phyloP scores from a whole-genome alignment of 2,329 filamentous ascomycete species.

The Epichloe gansuensis region DNA sequence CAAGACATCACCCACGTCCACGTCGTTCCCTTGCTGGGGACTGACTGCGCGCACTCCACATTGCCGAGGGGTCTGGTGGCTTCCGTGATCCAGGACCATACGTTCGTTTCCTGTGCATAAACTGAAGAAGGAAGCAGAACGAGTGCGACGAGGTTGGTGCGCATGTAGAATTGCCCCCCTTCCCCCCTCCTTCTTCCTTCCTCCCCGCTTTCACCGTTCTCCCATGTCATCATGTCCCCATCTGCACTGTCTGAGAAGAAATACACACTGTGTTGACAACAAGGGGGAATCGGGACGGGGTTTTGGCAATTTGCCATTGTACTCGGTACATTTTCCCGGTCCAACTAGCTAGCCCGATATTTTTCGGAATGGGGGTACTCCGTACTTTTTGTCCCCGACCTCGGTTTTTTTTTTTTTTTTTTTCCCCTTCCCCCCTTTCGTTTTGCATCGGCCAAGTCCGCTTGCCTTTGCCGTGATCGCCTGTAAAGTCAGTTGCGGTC shows the following conservation, averaged over 20 bases:
- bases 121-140: not conserved
- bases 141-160: not conserved
- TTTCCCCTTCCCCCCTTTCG: not conserved
- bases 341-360: not conserved
- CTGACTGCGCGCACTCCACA: constrained; percentile 1
- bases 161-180: not conserved
- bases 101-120: not conserved
- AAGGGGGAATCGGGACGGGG: not conserved
- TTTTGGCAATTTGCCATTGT: not conserved
- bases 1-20: not conserved
- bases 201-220: not conserved
- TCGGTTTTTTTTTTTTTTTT: not conserved
- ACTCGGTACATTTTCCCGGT: not conserved
- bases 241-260: not conserved
- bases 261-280: not conserved
- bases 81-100: not conserved
- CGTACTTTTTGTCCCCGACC: not conserved
- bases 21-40: not conserved
- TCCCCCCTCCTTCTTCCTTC: not conserved
- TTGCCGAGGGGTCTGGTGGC: not conserved
- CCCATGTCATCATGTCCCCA: not conserved
- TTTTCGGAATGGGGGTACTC: not conserved
- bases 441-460: constrained; percentile 1
- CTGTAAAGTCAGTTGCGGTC: not conserved
- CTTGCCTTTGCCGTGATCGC: not conserved